Evolutionary conservation across 1,139 yeast species (phyloP).

Genomic region (Hemisphaericaspora lyxosophila): DNA sequence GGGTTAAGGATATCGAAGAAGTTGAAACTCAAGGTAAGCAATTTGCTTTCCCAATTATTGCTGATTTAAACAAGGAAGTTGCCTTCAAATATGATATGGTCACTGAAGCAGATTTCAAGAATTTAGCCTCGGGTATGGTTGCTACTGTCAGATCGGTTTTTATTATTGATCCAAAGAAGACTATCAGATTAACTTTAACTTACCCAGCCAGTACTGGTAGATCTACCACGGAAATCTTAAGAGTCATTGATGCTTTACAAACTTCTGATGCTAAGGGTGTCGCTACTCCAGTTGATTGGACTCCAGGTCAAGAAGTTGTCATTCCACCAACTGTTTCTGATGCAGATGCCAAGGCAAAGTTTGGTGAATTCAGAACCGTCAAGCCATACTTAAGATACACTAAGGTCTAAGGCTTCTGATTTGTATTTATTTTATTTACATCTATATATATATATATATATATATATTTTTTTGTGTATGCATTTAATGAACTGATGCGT

Average conservation of each 20-base stretch:
- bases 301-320: constrained; percentile 80
- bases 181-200: constrained; percentile 75
- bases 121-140: constrained; percentile 65
- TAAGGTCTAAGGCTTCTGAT: constrained; percentile 17
- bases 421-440: not conserved
- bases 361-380: constrained; percentile 75
- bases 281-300: constrained; percentile 80
- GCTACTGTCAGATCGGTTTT: constrained; percentile 87
- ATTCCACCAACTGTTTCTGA: constrained; percentile 81
- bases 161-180: constrained; percentile 83
- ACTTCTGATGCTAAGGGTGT: constrained; percentile 74
- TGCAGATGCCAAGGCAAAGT: constrained; percentile 77
- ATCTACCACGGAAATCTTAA: constrained; percentile 82
- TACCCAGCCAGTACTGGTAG: constrained; percentile 94
- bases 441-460: not conserved
- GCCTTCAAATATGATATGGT: constrained; percentile 88
- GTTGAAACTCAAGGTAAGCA: constrained; percentile 58
- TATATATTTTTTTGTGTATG: too few species aligned
- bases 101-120: constrained; percentile 82
- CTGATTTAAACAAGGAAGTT: constrained; percentile 77
- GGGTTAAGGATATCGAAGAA: constrained; percentile 90
- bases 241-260: constrained; percentile 86
- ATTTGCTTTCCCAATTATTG: constrained; percentile 83
- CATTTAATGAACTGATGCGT: constrained; percentile 6
- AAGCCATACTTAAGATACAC: constrained; percentile 82